Percentiles rank a stretch among this genome's conserved stretches.
phyloP scores from a whole-genome alignment of 108 stramenopile genomes.

The Skeletonema menzelii region DNA sequence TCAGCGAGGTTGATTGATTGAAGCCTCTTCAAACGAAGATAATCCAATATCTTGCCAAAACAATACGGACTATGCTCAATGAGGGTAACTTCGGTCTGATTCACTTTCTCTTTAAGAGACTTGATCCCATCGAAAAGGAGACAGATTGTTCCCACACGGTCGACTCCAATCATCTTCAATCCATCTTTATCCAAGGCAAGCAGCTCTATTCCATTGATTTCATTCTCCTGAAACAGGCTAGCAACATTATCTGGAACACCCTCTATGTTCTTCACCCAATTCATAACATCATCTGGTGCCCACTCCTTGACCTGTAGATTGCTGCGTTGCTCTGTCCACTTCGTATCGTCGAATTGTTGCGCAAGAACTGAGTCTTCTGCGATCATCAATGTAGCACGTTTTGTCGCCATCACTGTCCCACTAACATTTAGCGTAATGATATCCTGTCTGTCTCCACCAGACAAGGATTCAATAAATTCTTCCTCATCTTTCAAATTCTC shows the following conservation, averaged over 20 bases:
- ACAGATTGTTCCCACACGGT: conserved; percentile 14
- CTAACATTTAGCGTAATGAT: neutral
- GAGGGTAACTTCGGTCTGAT: neutral
- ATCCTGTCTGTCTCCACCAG: too few species aligned
- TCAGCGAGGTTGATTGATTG: neutral
- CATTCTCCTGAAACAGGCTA: neutral
- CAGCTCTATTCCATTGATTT: conserved; percentile 12
- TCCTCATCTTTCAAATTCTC: conserved; percentile 9
- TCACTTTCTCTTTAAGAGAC: neutral
- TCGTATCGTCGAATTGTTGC: conserved; percentile 8
- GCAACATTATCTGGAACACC: neutral
- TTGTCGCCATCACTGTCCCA: neutral
- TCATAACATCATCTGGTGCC: conserved; percentile 16
- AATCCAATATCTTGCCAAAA: conserved; percentile 3
- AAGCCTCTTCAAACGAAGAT: neutral
- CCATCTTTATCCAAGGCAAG: conserved; percentile 23
- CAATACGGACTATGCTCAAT: conserved; percentile 6
- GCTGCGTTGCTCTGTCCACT: conserved; percentile 1
- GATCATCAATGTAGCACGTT: neutral
- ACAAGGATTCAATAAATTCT: neutral
- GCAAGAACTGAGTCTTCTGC: neutral
- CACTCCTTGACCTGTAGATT: neutral
- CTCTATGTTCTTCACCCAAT: conserved; percentile 10
- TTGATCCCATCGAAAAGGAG: conserved; percentile 13
- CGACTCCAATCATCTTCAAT: conserved; percentile 19